These are phyloP conservation scores for Ophiostoma himal-ulmi DNA, from an alignment of 2,329 filamentous ascomycete species.

Conservation along the genomic window DNA sequence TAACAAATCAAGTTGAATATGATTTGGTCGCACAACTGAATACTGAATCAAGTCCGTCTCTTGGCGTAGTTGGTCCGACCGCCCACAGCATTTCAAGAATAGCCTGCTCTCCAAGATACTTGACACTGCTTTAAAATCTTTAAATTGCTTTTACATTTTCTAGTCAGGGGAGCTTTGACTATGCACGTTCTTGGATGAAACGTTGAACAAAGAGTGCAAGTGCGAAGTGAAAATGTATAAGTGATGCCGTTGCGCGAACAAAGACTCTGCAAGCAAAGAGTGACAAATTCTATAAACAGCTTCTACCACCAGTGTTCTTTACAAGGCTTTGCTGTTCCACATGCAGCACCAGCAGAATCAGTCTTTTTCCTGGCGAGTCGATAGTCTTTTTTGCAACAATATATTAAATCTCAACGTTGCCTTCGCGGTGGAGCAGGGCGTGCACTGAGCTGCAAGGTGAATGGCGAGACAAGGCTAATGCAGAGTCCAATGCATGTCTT, in stretches of 20 bases:
- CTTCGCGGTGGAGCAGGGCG: background rate
- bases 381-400: background rate
- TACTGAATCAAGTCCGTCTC: background rate
- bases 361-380: background rate
- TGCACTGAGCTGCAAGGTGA: background rate
- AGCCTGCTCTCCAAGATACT: too few species aligned
- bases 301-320: background rate
- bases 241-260: background rate
- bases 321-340: background rate
- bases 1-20: background rate
- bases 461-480: slow-evolving; percentile 6
- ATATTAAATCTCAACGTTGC: background rate
- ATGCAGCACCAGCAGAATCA: background rate
- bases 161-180: slow-evolving; percentile 1
- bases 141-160: background rate
- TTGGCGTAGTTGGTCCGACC: background rate
- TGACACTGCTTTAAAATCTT: background rate
- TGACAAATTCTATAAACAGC: background rate
- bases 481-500: slow-evolving; percentile 6
- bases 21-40: background rate
- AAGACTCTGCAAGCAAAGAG: background rate
- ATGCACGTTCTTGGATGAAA: background rate
- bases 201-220: background rate
- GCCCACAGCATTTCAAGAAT: background rate
- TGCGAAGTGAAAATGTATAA: background rate